Conservation (phyloP, 2,329 filamentous ascomycete species). For the Clarireedia hainanense region DNA sequence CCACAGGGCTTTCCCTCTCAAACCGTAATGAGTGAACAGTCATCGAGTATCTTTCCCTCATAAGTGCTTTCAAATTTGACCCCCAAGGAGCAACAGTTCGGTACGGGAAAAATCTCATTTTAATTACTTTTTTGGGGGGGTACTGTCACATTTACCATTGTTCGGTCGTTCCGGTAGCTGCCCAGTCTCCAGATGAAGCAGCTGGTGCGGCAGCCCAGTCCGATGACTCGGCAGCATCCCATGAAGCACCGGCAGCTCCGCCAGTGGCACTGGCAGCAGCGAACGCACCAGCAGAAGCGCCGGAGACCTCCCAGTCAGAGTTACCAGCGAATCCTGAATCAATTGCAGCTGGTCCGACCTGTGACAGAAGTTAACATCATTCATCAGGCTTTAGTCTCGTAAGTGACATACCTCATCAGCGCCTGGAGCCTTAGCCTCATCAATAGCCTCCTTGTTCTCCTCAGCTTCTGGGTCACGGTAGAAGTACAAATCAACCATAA, state of each 20-base stretch:
- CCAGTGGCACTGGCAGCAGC: constrained; percentile 56
- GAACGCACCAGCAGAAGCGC: constrained; percentile 52
- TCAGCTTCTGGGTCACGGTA: constrained; percentile 98
- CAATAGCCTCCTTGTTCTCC: constrained; percentile 94
- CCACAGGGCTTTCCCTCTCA: constrained; percentile 97
- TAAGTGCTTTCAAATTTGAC: constrained; percentile 70
- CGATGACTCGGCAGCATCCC: constrained; percentile 45
- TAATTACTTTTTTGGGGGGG: constrained; percentile 15
- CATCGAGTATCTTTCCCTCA: constrained; percentile 98
- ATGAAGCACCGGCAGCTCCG: constrained; percentile 49
- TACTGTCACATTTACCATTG: constrained; percentile 27
- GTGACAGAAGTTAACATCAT: not conserved
- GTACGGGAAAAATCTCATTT: constrained; percentile 14
- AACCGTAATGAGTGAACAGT: constrained; percentile 35
- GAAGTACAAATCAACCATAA: constrained; percentile 99
- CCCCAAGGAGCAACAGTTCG: constrained; percentile 27
- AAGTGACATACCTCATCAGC: constrained; percentile 53
- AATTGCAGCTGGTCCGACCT: constrained; percentile 64
- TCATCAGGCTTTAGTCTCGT: too few species aligned
- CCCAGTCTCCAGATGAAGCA: constrained; percentile 39
- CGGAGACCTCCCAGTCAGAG: constrained; percentile 69
- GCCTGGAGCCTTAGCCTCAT: constrained; percentile 78
- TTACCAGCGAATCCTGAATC: constrained; percentile 66
- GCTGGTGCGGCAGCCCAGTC: constrained; percentile 43
- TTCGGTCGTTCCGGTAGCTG: constrained; percentile 41